Percentiles rank a stretch among this genome's conserved stretches.
Evolutionary conservation across 2,329 filamentous ascomycete genomes (phyloP).

Genomic region (Tolypocladium paradoxum): DNA sequence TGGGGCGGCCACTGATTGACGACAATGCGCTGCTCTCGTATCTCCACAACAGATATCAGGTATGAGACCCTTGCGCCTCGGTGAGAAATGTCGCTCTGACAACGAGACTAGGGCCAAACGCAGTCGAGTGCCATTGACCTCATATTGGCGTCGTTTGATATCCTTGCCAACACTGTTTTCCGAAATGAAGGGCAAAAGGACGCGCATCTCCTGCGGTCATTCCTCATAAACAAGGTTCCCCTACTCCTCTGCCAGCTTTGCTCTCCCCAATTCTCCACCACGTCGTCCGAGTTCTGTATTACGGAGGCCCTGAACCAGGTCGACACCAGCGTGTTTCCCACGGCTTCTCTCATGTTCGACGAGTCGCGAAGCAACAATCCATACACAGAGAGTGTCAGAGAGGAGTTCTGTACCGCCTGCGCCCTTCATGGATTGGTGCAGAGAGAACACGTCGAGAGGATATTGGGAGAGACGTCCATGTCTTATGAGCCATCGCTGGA

Average conservation of each 20-base stretch:
- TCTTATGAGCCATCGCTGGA: conserved; percentile 64
- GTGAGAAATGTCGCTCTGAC: background rate
- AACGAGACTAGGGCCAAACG: conserved; percentile 51
- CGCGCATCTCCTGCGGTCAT: conserved; percentile 72
- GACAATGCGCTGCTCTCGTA: conserved; percentile 70
- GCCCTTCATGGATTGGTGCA: conserved; percentile 78
- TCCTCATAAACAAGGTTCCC: conserved; percentile 61
- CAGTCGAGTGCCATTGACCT: conserved; percentile 71
- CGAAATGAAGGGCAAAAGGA: conserved; percentile 43
- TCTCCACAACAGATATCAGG: conserved; percentile 75
- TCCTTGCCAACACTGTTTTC: conserved; percentile 78
- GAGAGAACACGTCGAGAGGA: conserved; percentile 62
- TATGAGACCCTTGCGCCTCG: conserved; percentile 21
- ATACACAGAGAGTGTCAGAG: conserved; percentile 47
- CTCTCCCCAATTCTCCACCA: conserved; percentile 61
- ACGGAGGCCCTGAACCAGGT: conserved; percentile 66
- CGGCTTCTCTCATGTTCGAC: conserved; percentile 48
- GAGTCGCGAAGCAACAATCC: conserved; percentile 46
- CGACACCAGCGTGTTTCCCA: conserved; percentile 65
- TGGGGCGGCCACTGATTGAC: conserved; percentile 73
- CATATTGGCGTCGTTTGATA: conserved; percentile 79
- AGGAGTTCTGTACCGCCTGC: conserved; percentile 82
- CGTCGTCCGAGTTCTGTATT: conserved; percentile 62
- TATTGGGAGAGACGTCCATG: conserved; percentile 78
- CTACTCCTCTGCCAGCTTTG: conserved; percentile 41